These are phyloP conservation scores for Amaranthus tricolor DNA, from an alignment of 179 eudicot species.

Conservation along the genomic window DNA sequence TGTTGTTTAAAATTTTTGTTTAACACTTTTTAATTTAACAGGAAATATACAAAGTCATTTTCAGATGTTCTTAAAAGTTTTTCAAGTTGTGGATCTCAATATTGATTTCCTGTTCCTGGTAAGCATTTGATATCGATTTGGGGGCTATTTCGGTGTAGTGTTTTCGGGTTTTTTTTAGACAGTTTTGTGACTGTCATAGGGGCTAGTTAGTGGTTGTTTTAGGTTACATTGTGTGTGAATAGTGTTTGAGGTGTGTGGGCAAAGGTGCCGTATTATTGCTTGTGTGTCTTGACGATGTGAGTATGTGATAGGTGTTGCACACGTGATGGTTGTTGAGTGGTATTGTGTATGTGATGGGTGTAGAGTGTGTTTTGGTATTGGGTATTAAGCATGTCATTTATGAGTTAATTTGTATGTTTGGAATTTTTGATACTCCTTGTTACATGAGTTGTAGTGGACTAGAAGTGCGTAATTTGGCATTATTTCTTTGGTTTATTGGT, in stretches of 20 bases:
- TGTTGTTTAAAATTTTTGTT: background rate
- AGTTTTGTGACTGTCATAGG: background rate
- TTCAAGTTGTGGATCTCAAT: background rate
- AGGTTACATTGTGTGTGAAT: background rate
- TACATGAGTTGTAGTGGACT: background rate
- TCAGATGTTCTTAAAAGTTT: background rate
- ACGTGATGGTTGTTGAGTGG: background rate
- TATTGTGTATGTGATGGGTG: background rate
- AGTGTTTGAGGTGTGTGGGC: conserved; percentile 1
- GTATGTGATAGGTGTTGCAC: background rate
- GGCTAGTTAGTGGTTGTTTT: conserved; percentile 3
- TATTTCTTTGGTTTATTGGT: background rate
- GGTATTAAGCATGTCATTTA: background rate
- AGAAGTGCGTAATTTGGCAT: background rate
- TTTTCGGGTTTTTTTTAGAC: background rate
- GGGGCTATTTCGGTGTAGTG: background rate
- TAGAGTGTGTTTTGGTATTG: background rate
- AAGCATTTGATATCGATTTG: background rate
- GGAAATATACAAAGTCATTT: background rate
- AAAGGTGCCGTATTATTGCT: background rate
- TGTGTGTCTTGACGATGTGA: background rate
- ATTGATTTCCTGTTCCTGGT: background rate
- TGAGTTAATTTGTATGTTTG: background rate
- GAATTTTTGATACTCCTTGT: background rate
- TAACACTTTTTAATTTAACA: background rate